Conservation (phyloP, 2,329 filamentous ascomycete species). For the Aspergillus hiratsukae region DNA sequence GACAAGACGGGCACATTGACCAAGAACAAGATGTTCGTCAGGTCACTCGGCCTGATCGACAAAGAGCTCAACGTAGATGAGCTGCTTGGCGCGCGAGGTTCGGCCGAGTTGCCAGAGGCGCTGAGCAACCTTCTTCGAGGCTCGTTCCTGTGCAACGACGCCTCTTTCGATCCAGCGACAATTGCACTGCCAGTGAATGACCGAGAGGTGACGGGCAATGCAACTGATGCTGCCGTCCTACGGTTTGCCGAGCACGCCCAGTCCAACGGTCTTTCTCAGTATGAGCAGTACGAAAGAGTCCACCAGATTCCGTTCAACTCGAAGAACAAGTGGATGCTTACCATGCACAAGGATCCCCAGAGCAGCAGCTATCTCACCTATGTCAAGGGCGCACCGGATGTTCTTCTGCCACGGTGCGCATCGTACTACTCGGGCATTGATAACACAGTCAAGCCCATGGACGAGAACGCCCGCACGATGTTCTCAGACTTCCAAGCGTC, state of each 20-base stretch:
- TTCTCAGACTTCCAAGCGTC: slow-evolving; percentile 61
- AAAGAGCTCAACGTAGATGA: slow-evolving; percentile 18
- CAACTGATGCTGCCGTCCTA: slow-evolving; percentile 70
- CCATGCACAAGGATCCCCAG: slow-evolving; percentile 42
- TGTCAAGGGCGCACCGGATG: slow-evolving; percentile 74
- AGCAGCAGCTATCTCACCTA: slow-evolving; percentile 34
- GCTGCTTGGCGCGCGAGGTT: slow-evolving; percentile 11
- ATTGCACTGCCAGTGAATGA: slow-evolving; percentile 55
- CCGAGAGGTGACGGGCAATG: slow-evolving; percentile 67
- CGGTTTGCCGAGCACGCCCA: slow-evolving; percentile 65
- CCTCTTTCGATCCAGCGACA: slow-evolving; percentile 66
- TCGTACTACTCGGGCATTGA: slow-evolving; percentile 54
- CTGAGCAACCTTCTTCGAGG: slow-evolving; percentile 59
- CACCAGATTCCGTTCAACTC: slow-evolving; percentile 75
- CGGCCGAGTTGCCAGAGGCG: slow-evolving; percentile 29
- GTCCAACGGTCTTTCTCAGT: slow-evolving; percentile 53
- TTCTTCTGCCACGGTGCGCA: slow-evolving; percentile 62
- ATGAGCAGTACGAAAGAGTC: slow-evolving; percentile 56
- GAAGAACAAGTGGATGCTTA: slow-evolving; percentile 80
- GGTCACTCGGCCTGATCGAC: slow-evolving; percentile 24
- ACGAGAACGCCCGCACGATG: slow-evolving; percentile 41
- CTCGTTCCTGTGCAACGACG: slow-evolving; percentile 68
- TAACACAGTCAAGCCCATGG: slow-evolving; percentile 52
- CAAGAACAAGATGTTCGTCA: slow-evolving; percentile 66
- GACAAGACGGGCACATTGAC: slow-evolving; percentile 66